These are phyloP conservation scores for Lentinula detonsa DNA, from an alignment of 768 basidiomycete species.

Conservation along the genomic window DNA sequence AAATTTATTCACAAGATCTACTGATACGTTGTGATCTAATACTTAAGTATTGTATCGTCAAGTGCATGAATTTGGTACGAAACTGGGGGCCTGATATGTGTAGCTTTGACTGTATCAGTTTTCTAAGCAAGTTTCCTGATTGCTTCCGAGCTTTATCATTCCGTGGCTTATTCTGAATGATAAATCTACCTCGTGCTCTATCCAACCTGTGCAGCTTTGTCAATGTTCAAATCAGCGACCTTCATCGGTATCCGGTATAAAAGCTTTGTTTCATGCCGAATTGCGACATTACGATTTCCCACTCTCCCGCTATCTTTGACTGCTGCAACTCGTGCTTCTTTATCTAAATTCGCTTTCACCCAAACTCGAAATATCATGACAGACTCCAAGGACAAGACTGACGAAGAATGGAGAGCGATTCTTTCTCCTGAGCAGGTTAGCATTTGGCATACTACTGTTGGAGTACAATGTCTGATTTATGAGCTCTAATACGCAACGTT, in stretches of 20 bases:
- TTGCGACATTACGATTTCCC: neutral
- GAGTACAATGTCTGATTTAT: neutral
- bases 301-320: neutral
- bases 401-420: slow-evolving; percentile 79
- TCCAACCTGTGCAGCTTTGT: neutral
- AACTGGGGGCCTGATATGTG: neutral
- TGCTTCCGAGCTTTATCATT: neutral
- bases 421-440: slow-evolving; percentile 75
- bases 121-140: too few relatives aligned
- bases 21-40: neutral
- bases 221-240: neutral
- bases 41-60: neutral
- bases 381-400: slow-evolving; percentile 36
- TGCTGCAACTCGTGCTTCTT: neutral
- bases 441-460: slow-evolving; percentile 14
- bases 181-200: neutral
- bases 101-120: neutral
- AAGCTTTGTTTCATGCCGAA: neutral
- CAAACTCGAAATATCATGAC: slow-evolving; percentile 2
- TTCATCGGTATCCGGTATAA: neutral
- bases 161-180: neutral
- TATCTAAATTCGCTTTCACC: neutral
- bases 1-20: neutral
- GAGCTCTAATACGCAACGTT: neutral
- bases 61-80: neutral